These are phyloP conservation scores for Monosporascus sp. DNA, from an alignment of 2,329 filamentous ascomycete genomes.

Conservation along the genomic window DNA sequence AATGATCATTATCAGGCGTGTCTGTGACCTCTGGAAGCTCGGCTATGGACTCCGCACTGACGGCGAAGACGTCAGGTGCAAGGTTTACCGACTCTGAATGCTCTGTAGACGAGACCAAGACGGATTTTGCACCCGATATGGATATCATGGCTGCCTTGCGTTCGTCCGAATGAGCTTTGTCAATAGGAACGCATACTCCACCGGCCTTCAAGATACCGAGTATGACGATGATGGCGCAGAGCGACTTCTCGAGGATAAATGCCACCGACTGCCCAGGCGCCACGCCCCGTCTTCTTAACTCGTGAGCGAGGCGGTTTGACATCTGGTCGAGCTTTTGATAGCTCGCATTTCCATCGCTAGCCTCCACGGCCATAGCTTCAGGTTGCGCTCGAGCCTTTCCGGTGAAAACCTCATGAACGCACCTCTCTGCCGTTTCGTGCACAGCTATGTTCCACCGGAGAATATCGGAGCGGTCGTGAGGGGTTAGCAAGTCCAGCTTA, in stretches of 20 bases:
- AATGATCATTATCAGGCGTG: not conserved
- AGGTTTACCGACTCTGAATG: not conserved
- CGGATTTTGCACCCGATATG: not conserved
- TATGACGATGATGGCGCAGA: not conserved
- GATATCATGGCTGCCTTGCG: not conserved
- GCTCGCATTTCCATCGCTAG: conserved; percentile 3
- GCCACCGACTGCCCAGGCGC: not conserved
- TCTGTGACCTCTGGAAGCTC: not conserved
- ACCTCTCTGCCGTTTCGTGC: not conserved
- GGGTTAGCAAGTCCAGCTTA: conserved; percentile 2
- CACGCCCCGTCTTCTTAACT: conserved; percentile 1
- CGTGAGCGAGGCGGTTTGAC: conserved; percentile 3
- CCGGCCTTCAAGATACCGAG: not conserved
- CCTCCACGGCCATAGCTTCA: conserved; percentile 3
- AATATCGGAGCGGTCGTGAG: not conserved
- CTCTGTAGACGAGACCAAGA: not conserved
- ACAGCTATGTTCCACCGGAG: conserved; percentile 2
- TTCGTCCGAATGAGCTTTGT: not conserved
- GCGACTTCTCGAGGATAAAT: conserved; percentile 1
- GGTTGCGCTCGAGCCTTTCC: conserved; percentile 1
- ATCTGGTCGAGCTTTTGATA: conserved; percentile 6
- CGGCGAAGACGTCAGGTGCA: not conserved
- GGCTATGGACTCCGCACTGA: not conserved
- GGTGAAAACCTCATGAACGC: conserved; percentile 7
- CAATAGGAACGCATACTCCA: not conserved